phyloP scores from a whole-genome alignment of 345 rosid genomes.

The Turritis glabra region DNA sequence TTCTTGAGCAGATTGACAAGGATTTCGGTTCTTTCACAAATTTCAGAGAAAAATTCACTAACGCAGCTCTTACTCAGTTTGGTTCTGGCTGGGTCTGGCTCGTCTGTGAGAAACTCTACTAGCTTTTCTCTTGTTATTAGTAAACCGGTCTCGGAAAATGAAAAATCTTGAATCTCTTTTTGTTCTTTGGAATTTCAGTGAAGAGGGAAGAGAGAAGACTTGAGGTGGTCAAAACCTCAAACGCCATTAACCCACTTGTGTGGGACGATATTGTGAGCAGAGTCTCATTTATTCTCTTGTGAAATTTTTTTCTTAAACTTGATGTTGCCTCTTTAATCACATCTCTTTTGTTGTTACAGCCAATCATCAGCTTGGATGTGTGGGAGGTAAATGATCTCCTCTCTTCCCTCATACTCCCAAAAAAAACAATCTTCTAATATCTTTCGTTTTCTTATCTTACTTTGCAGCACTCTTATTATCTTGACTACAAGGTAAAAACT shows the following conservation, averaged over 20 bases:
- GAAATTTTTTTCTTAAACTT: not conserved
- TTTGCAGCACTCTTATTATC: conserved; percentile 92
- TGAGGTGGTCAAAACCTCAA: conserved; percentile 69
- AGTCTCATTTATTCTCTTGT: not conserved
- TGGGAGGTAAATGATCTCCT: conserved; percentile 74
- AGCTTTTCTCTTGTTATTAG: conserved; percentile 1
- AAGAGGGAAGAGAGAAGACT: conserved; percentile 77
- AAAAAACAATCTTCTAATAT: conserved; percentile 2
- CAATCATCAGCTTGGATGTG: conserved; percentile 80
- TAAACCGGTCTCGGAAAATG: not conserved
- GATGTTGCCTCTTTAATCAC: conserved; percentile 12
- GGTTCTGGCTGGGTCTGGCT: conserved; percentile 99
- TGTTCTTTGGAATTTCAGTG: conserved; percentile 47
- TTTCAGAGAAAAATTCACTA: conserved; percentile 71
- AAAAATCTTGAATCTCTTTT: not conserved
- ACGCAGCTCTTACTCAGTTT: conserved; percentile 67
- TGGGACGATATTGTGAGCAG: conserved; percentile 86
- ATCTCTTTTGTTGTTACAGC: conserved; percentile 61
- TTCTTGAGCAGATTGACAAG: conserved; percentile 89
- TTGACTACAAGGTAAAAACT: conserved; percentile 76
- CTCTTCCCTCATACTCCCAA: not conserved
- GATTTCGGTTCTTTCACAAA: conserved; percentile 85
- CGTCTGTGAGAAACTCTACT: conserved; percentile 57
- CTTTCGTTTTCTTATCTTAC: not conserved
- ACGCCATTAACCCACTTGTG: conserved; percentile 71